phyloP scores from a whole-genome alignment of 768 basidiomycete species.

The Tylopilus plumbeoviolaceoides region DNA sequence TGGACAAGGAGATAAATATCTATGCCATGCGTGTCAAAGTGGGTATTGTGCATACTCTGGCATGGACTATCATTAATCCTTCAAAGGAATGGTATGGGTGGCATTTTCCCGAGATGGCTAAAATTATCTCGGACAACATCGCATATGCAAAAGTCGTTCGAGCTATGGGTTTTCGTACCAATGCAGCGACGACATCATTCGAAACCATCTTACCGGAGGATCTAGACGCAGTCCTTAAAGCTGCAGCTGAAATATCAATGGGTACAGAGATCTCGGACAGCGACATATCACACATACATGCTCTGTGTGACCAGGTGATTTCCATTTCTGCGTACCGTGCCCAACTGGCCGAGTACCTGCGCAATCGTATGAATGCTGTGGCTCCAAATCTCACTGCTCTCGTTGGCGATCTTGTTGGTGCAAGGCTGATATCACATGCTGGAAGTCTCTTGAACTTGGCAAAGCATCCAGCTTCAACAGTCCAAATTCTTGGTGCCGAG shows the following conservation, averaged over 20 bases:
- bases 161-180: constrained; percentile 95
- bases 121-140: constrained; percentile 95
- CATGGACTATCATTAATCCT: background rate
- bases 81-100: constrained; percentile 99
- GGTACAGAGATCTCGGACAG: constrained; percentile 98
- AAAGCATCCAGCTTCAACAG: constrained; percentile 76
- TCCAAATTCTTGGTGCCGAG: constrained; percentile 74
- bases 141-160: constrained; percentile 95
- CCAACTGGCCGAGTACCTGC: constrained; percentile 93
- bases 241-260: constrained; percentile 97
- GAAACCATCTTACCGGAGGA: constrained; percentile 93
- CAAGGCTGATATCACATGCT: constrained; percentile 70
- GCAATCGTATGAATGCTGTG: constrained; percentile 97
- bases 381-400: constrained; percentile 93
- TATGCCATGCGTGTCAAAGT: constrained; percentile 99
- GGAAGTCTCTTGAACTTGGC: constrained; percentile 66
- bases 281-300: constrained; percentile 95
- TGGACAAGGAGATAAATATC: constrained; percentile 99
- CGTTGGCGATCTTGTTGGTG: constrained; percentile 75
- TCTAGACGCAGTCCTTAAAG: constrained; percentile 90
- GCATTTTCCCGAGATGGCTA: constrained; percentile 99
- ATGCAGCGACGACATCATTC: constrained; percentile 82
- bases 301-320: constrained; percentile 97
- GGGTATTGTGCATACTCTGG: constrained; percentile 12
- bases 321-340: constrained; percentile 92